These are phyloP conservation scores for Pulveroboletus sp. DNA, from an alignment of 768 basidiomycete species.

Conservation along the genomic window DNA sequence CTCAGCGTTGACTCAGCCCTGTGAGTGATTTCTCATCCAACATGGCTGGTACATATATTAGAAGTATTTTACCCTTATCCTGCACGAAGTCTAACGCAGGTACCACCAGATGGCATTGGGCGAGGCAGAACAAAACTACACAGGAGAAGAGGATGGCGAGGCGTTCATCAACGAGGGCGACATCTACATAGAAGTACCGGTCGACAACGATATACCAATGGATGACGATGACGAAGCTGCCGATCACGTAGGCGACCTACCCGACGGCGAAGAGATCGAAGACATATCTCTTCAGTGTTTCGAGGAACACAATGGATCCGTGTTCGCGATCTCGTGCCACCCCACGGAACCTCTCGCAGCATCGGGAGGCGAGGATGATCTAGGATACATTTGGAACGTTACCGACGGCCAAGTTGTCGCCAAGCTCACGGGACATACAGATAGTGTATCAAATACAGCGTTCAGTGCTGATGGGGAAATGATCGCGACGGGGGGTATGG, in stretches of 20 bases:
- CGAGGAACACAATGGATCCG: conserved; percentile 62
- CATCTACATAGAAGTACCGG: conserved; percentile 56
- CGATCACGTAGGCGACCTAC: conserved; percentile 43
- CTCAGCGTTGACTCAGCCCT: not conserved
- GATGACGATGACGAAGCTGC: conserved; percentile 61
- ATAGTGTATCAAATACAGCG: conserved; percentile 74
- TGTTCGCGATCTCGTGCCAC: conserved; percentile 82
- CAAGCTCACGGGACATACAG: conserved; percentile 87
- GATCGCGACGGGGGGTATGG: conserved; percentile 97
- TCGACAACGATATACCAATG: conserved; percentile 67
- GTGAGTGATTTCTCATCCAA: conserved; percentile 26
- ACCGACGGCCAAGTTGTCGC: conserved; percentile 75
- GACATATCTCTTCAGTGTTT: conserved; percentile 72
- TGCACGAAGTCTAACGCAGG: not conserved
- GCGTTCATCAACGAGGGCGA: conserved; percentile 66
- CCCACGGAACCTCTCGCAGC: conserved; percentile 76
- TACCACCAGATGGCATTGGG: conserved; percentile 24
- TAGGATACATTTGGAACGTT: conserved; percentile 91
- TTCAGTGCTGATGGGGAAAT: conserved; percentile 91
- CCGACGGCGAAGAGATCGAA: conserved; percentile 38
- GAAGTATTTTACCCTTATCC: not conserved
- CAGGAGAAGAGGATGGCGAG: conserved; percentile 43
- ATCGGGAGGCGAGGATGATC: conserved; percentile 93
- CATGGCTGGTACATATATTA: too few species aligned
- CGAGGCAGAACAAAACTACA: conserved; percentile 35